Conservation (phyloP, 2,329 filamentous ascomycete genomes). For the Pseudocercospora eumusae region DNA sequence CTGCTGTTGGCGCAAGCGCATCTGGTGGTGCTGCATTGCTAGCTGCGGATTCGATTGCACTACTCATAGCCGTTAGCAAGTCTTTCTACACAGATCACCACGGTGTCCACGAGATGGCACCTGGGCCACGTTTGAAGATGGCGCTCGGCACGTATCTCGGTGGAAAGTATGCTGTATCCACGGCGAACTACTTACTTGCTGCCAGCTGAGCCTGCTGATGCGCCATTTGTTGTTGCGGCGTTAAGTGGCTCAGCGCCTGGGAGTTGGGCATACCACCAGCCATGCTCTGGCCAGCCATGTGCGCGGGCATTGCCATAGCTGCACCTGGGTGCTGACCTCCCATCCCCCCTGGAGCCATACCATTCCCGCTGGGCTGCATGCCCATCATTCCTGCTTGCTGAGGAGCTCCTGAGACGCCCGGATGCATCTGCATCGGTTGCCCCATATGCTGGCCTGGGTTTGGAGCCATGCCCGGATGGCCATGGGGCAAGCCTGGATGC, state of each 20-base stretch:
- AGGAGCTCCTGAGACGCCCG: slow-evolving; percentile 70
- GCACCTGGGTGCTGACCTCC: slow-evolving; percentile 37
- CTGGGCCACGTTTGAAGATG: background rate
- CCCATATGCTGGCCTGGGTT: slow-evolving; percentile 70
- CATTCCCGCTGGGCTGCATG: slow-evolving; percentile 68
- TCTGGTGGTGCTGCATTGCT: slow-evolving; percentile 40
- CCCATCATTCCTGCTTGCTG: slow-evolving; percentile 73
- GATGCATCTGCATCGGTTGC: slow-evolving; percentile 68
- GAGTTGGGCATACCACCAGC: slow-evolving; percentile 57
- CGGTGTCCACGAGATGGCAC: background rate
- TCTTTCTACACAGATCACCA: background rate
- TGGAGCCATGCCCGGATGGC: slow-evolving; percentile 64
- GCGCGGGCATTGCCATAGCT: slow-evolving; percentile 40
- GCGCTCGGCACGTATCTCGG: background rate
- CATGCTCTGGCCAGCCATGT: slow-evolving; percentile 46
- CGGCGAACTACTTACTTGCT: slow-evolving; percentile 39
- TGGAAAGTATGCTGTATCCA: background rate
- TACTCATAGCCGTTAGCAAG: slow-evolving; percentile 44
- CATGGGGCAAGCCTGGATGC: slow-evolving; percentile 67
- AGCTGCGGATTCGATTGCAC: slow-evolving; percentile 41
- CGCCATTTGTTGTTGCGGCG: slow-evolving; percentile 60
- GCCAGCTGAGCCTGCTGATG: slow-evolving; percentile 37
- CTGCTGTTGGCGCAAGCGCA: slow-evolving; percentile 51
- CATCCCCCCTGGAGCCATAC: slow-evolving; percentile 48
- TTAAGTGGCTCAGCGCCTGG: slow-evolving; percentile 72